These are phyloP conservation scores for Aspergillus quadricinctus DNA, from an alignment of 2,329 filamentous ascomycete genomes.

Conservation along the genomic window DNA sequence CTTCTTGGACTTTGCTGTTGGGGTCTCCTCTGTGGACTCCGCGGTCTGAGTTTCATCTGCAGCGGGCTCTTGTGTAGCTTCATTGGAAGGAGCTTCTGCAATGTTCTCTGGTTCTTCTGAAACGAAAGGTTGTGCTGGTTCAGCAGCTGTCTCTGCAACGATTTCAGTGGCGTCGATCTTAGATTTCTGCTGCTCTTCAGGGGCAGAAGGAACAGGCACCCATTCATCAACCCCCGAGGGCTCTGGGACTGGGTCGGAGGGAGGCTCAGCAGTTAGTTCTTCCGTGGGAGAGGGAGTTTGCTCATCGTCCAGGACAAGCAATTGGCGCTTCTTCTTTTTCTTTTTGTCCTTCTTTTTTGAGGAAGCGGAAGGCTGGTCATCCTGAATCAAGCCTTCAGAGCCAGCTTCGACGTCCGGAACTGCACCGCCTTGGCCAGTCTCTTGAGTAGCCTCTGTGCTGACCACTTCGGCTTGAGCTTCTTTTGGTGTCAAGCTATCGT, in stretches of 20 bases:
- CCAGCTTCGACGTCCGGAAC: neutral
- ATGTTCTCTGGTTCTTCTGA: neutral
- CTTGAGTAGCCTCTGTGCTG: neutral
- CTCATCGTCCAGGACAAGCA: constrained; percentile 2
- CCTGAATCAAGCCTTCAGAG: neutral
- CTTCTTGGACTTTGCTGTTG: constrained; percentile 24
- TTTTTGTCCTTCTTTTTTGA: neutral
- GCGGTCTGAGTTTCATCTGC: constrained; percentile 5
- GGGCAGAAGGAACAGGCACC: neutral
- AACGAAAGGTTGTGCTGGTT: neutral
- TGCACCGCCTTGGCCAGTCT: neutral
- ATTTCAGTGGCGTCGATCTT: neutral
- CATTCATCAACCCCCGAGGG: neutral
- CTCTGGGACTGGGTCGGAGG: neutral
- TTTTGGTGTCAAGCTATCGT: neutral
- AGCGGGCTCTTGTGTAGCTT: neutral
- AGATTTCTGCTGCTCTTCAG: neutral
- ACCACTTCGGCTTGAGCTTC: neutral
- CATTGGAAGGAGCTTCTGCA: neutral
- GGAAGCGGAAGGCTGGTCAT: neutral
- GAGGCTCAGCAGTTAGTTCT: constrained; percentile 1
- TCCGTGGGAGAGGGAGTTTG: neutral
- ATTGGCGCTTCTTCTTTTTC: constrained; percentile 11
- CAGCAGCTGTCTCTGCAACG: neutral
- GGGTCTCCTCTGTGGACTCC: constrained; percentile 8